These are phyloP conservation scores for Tubosaeta brunneosetosa DNA, from an alignment of 768 basidiomycete genomes.

Conservation along the genomic window DNA sequence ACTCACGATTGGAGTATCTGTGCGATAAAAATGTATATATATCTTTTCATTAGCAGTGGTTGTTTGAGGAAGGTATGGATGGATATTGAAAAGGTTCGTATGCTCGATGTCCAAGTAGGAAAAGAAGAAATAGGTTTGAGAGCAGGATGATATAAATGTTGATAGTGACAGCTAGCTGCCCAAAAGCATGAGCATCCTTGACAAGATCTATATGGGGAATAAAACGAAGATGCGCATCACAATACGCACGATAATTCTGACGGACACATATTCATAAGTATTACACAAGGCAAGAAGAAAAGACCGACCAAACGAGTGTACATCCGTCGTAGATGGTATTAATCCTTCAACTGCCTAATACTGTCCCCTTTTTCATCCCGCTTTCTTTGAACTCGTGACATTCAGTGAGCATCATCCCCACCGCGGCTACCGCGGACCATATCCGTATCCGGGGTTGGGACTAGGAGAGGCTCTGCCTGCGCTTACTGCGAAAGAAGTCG, in stretches of 20 bases:
- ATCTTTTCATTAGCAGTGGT: constrained; percentile 23
- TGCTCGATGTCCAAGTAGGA: constrained; percentile 19
- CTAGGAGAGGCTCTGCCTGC: constrained; percentile 41
- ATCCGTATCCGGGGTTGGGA: constrained; percentile 44
- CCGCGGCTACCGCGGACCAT: constrained; percentile 27
- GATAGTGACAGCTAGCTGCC: constrained; percentile 16
- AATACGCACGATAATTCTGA: constrained; percentile 10
- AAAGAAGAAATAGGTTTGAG: background rate
- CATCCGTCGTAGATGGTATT: constrained; percentile 17
- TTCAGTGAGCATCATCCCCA: background rate
- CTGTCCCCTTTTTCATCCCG: constrained; percentile 8
- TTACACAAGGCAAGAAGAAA: constrained; percentile 2
- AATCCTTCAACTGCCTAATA: constrained; percentile 12
- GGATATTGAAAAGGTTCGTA: constrained; percentile 21
- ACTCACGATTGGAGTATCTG: background rate
- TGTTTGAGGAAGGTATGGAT: constrained; percentile 21
- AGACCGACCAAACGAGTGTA: constrained; percentile 27
- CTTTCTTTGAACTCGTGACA: constrained; percentile 10
- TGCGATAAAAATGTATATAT: constrained; percentile 1
- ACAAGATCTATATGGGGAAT: constrained; percentile 21
- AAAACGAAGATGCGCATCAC: constrained; percentile 17
- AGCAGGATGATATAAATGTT: constrained; percentile 9
- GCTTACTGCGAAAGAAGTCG: constrained; percentile 22
- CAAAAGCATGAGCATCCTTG: constrained; percentile 11
- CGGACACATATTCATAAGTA: constrained; percentile 8